Evolutionary conservation across 2,329 filamentous ascomycete species (phyloP), one percentile per base, ranked within the genome.

Genomic region (Bipolaris cookei): DNA sequence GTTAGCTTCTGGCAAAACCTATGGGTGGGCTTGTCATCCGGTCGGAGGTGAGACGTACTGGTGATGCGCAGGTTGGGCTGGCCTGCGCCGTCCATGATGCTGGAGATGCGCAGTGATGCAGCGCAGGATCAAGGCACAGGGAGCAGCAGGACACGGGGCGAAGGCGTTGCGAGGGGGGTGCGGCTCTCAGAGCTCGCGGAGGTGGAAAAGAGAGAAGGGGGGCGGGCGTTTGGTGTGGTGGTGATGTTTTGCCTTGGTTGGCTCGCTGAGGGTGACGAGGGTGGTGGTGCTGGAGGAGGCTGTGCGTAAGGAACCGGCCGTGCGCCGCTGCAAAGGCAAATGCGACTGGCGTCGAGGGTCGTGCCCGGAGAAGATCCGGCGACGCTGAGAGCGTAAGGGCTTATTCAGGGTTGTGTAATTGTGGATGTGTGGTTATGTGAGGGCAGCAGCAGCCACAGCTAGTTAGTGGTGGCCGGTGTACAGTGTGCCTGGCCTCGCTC

Each of bases 61-160:
- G 93, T 97, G 68, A 98, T 87, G 80, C 94, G 88, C 75, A 98
- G 83, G 81, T 97, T 98, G 74, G 91, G 87, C 81, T 79, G 76
- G 60, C 89, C 69, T 56, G 78, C 78, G 44, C 76, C 74, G 69
- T 81, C 79, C 77, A 81, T 81, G 70, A 59, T 72, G 69, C 81
- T 79, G 77, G 80, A 80, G 70, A 57, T 71, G 72, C 59, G 62
- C 54, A 38, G 50, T 39, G 34, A 48, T 52, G 58, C 48, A 38
- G 28, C 52, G 53, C 47, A 35, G 20, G 28, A 28, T 52, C 42
- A 46, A 18, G 7, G n/a, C 21, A 39, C 35, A 43, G 14, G 25
- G 25, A 28, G 37, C 42, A 42, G 21, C 13, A 25, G 28, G 30
- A 43, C 16, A 39, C 42, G n/a, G 42, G 23, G 18, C n/a, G 3